Percentiles rank a stretch among this genome's conserved stretches.
Evolutionary conservation across 1,139 yeast species (phyloP).

Genomic region (Nadsonia commutata): DNA sequence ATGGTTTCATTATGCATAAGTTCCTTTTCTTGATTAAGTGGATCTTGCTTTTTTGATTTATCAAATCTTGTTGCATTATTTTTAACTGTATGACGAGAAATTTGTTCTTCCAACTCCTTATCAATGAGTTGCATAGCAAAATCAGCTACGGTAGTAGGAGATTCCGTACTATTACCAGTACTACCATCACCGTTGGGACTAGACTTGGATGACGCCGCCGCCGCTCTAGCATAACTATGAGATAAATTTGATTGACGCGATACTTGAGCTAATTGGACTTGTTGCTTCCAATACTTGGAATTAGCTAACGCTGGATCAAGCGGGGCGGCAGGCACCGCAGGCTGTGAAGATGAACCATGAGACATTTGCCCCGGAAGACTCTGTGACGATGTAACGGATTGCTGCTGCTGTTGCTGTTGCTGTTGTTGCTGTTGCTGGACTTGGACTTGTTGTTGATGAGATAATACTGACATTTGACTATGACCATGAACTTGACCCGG

Average conservation of each 20-base stretch:
- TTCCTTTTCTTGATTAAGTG: constrained; percentile 66
- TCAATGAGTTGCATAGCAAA: constrained; percentile 23
- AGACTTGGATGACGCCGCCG: constrained; percentile 55
- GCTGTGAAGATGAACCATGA: constrained; percentile 10
- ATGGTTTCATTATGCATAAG: constrained; percentile 58
- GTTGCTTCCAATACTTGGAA: constrained; percentile 75
- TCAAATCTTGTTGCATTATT: constrained; percentile 13
- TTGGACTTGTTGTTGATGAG: constrained; percentile 18
- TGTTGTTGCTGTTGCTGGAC: constrained; percentile 19
- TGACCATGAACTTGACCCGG: not conserved
- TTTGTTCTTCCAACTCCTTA: constrained; percentile 15
- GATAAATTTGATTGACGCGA: constrained; percentile 63
- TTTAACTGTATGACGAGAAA: constrained; percentile 7
- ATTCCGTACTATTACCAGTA: constrained; percentile 8
- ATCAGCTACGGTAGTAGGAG: constrained; percentile 21
- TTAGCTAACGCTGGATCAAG: constrained; percentile 21
- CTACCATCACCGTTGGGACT: constrained; percentile 11
- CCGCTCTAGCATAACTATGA: constrained; percentile 84
- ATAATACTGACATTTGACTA: constrained; percentile 7
- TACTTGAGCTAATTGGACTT: constrained; percentile 60
- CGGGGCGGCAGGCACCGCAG: constrained; percentile 6
- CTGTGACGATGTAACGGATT: too few species aligned
- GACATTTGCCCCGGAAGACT: too few species aligned
- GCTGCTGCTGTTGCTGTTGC: constrained; percentile 16
- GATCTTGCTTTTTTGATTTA: constrained; percentile 36